These are phyloP conservation scores for Nemania sp. DNA, from an alignment of 2,329 filamentous ascomycete species.

Conservation along the genomic window DNA sequence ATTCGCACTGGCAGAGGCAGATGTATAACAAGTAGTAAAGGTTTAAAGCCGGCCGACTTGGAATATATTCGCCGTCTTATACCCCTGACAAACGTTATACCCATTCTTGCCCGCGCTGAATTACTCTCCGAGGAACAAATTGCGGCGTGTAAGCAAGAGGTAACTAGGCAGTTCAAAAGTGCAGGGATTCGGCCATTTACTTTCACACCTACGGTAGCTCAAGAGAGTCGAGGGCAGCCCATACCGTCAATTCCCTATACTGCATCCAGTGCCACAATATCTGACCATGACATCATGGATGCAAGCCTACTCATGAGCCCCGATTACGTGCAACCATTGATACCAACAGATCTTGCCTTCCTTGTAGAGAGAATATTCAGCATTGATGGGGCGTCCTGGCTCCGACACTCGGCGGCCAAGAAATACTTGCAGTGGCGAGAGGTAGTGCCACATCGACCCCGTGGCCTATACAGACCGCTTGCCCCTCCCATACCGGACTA, in stretches of 20 bases:
- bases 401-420: conserved; percentile 84
- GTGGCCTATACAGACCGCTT: conserved; percentile 55
- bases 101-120: conserved; percentile 83
- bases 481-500: conserved; percentile 32
- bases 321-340: conserved; percentile 85
- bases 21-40: conserved; percentile 53
- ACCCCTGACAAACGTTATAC: conserved; percentile 84
- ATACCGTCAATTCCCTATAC: conserved; percentile 70
- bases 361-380: conserved; percentile 83
- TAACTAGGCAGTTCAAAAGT: conserved; percentile 67
- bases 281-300: conserved; percentile 87
- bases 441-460: conserved; percentile 43
- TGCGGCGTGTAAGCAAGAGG: conserved; percentile 67
- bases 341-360: conserved; percentile 76
- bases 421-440: conserved; percentile 82
- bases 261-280: conserved; percentile 78
- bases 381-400: conserved; percentile 79
- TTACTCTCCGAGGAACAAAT: conserved; percentile 70
- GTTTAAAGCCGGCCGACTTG: conserved; percentile 72
- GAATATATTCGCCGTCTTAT: conserved; percentile 78
- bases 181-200: conserved; percentile 74
- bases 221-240: conserved; percentile 41
- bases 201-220: conserved; percentile 63
- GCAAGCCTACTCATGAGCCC: conserved; percentile 93
- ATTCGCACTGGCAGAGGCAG: not conserved